These are phyloP conservation scores for Talaromyces sp. DNA, from an alignment of 2,329 filamentous ascomycete species.

Conservation along the genomic window DNA sequence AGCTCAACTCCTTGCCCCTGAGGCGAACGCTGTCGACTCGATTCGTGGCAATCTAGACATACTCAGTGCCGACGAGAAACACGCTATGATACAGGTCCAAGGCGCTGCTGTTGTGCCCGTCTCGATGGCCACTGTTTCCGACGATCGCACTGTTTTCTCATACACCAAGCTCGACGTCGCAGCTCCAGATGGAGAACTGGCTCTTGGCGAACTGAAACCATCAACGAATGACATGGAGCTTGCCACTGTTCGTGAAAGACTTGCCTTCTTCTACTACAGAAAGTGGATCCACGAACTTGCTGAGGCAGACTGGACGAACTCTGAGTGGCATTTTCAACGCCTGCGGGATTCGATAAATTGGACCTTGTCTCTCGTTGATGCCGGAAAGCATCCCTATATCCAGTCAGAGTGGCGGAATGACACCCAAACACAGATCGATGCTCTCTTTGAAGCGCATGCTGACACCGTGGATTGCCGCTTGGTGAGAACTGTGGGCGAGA, in stretches of 20 bases:
- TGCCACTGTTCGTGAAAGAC: background rate
- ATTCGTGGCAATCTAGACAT: background rate
- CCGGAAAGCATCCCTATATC: background rate
- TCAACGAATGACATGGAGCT: background rate
- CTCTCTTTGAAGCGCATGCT: too few species aligned
- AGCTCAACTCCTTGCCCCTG: background rate
- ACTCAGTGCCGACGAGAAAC: background rate
- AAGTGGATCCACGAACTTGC: background rate
- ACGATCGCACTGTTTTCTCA: background rate
- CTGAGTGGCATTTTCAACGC: background rate
- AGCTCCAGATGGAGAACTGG: background rate
- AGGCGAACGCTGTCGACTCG: background rate
- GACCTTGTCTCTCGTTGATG: background rate
- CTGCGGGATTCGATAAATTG: background rate
- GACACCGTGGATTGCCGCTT: too few species aligned
- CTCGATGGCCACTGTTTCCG: background rate
- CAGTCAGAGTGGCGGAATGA: background rate
- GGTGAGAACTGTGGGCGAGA: slow-evolving; percentile 20
- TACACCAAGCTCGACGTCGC: background rate
- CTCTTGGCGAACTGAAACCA: background rate
- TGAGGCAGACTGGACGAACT: background rate
- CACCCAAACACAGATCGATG: background rate
- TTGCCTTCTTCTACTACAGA: slow-evolving; percentile 11
- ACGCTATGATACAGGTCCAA: slow-evolving; percentile 1
- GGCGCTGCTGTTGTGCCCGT: background rate